These are phyloP conservation scores for Leptomonas seymouri DNA, from an alignment of 208 protist species.

Conservation along the genomic window DNA sequence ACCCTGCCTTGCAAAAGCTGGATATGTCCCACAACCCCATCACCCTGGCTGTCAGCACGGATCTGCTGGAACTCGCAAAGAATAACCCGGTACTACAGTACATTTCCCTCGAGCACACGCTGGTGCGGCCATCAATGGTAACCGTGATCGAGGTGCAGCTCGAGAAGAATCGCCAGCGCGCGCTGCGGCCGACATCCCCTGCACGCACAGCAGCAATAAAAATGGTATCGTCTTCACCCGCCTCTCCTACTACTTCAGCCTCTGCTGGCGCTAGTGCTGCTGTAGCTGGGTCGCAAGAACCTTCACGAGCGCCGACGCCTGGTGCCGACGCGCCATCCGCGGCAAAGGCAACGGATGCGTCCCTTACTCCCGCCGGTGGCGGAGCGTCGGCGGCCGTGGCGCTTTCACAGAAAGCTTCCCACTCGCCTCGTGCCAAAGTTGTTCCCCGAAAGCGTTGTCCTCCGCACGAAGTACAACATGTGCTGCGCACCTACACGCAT, in stretches of 20 bases:
- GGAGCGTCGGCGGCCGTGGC: constrained; percentile 13
- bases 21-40: constrained; percentile 88
- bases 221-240: neutral
- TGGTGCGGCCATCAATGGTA: constrained; percentile 54
- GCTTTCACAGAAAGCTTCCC: neutral
- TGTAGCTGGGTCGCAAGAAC: neutral
- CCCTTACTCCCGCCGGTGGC: constrained; percentile 3
- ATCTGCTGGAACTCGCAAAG: constrained; percentile 72
- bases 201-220: neutral
- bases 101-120: constrained; percentile 67
- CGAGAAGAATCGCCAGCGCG: constrained; percentile 43
- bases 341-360: neutral
- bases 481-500: constrained; percentile 35
- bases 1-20: constrained; percentile 66
- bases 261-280: neutral
- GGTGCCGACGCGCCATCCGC: neutral
- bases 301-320: neutral
- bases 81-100: constrained; percentile 63
- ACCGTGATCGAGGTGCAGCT: constrained; percentile 60
- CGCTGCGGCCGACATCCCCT: neutral
- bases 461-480: constrained; percentile 39
- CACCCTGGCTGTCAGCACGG: constrained; percentile 60
- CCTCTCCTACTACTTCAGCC: neutral
- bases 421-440: neutral
- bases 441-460: constrained; percentile 31